Evolutionary conservation across 768 basidiomycete genomes (phyloP).

Genomic region (Termitomyces sp.): DNA sequence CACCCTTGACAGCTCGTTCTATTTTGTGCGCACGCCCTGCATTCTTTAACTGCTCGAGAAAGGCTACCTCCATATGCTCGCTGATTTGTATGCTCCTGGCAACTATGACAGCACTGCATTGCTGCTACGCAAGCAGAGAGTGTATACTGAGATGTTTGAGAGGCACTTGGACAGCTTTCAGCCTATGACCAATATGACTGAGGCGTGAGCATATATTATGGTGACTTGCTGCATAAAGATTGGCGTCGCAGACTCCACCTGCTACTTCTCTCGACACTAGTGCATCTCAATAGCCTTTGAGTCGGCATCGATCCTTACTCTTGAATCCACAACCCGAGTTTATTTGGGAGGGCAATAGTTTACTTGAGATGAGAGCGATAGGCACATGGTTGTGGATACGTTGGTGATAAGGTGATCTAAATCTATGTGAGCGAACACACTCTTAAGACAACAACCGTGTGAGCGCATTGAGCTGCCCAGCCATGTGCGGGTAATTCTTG

Average conservation of each 20-base stretch:
- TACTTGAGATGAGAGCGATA: too few species aligned
- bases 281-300: conserved; percentile 25
- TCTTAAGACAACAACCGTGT: too few species aligned
- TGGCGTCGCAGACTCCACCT: conserved; percentile 22
- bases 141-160: conserved; percentile 32
- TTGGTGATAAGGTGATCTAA: too few species aligned
- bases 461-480: too few species aligned
- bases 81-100: conserved; percentile 31
- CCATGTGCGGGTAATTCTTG: too few species aligned
- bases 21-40: conserved; percentile 33
- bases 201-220: conserved; percentile 29
- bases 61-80: conserved; percentile 24
- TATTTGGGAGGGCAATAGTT: too few species aligned
- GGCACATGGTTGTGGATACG: too few species aligned
- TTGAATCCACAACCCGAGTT: too few species aligned
- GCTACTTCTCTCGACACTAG: conserved; percentile 29
- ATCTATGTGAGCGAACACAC: too few species aligned
- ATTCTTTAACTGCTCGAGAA: conserved; percentile 24
- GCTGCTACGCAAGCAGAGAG: conserved; percentile 30
- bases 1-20: conserved; percentile 26
- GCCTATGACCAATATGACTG: conserved; percentile 23
- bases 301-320: neutral
- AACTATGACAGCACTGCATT: conserved; percentile 28
- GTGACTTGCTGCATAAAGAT: conserved; percentile 33
- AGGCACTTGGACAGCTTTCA: conserved; percentile 25